These are phyloP conservation scores for Cyberlindnera americana DNA, from an alignment of 805 yeast genomes.

Conservation along the genomic window DNA sequence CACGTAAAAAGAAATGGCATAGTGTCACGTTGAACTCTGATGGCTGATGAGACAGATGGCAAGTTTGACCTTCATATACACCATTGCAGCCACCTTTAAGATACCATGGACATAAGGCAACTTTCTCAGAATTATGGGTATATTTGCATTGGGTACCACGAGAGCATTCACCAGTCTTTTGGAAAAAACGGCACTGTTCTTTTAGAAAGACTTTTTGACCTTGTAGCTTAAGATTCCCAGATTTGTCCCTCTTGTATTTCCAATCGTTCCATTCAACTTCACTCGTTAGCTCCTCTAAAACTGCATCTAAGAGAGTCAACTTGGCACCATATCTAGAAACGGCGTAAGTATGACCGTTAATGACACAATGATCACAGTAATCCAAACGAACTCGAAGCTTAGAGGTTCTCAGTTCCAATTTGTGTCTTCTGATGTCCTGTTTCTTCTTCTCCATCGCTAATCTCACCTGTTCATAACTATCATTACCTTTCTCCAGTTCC, in stretches of 20 bases:
- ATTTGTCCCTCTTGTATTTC: constrained; percentile 26
- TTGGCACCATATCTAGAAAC: constrained; percentile 37
- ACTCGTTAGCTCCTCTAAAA: not conserved
- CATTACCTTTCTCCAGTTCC: constrained; percentile 25
- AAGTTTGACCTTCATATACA: constrained; percentile 38
- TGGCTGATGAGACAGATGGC: constrained; percentile 55
- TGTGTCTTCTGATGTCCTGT: constrained; percentile 13
- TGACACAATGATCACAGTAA: constrained; percentile 41
- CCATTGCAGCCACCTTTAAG: too few relatives aligned
- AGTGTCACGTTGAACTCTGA: constrained; percentile 57
- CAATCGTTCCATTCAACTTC: constrained; percentile 33
- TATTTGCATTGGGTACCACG: constrained; percentile 51
- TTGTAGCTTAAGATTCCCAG: constrained; percentile 29
- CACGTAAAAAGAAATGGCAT: constrained; percentile 49
- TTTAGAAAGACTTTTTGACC: constrained; percentile 22
- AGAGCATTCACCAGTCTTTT: constrained; percentile 38
- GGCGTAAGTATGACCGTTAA: constrained; percentile 43
- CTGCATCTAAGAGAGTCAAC: constrained; percentile 36
- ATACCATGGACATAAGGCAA: constrained; percentile 52
- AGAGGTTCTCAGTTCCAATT: constrained; percentile 21
- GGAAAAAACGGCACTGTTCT: constrained; percentile 28
- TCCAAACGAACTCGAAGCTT: constrained; percentile 37
- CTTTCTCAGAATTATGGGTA: constrained; percentile 46
- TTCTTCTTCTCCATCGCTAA: constrained; percentile 23
- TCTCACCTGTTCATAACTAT: constrained; percentile 24